Evolutionary conservation across 2,329 filamentous ascomycete species (phyloP), one percentile per base, ranked within the genome.

Genomic region (Beauveria pseudobassiana): DNA sequence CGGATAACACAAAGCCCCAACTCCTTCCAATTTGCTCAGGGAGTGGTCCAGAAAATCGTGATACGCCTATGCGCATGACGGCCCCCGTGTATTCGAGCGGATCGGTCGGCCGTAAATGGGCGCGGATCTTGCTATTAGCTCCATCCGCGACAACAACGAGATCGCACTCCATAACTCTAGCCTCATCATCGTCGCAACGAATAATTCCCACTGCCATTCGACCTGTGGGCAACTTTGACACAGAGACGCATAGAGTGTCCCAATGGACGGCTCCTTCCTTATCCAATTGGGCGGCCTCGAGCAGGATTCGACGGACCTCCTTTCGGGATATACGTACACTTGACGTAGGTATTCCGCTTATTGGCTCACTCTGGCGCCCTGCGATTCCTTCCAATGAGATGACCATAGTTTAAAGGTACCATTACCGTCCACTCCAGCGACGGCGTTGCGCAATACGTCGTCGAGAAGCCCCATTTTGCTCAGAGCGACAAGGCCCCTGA

Each of bases 111-210:
- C 78, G 69, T 5, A 80, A 63, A 9, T 46, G 63, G 14, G 67
- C 65, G 40, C 79, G 68, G 2, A 80, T 68, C 61, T 73, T 77
- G 64, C 76, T 80, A 20, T 67, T 72, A 0, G 76, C 72, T 0
- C 79, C 79, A 63, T 81, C 79, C 0, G 78, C 77, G 0, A 72
- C 77, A 42, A 81, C 69, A 8, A 81, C 70, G 0, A 81, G 18
- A 63, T 80, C 77, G 50, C 76, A 77, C 30, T 71, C 64, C 1
- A 69, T 64, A 26, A 65, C 61, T 16, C 67, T 61, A 30, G 62
- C 50, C 1, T 28, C 24, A 7, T 60, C 59, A 1, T 42, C n/a
- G 0, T 50, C 22, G 5, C 58, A 65, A 26, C 49, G 65, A 10
- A 22, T 56, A 3, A 70, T 52, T 18, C 62, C 57, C 1, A 73